Conservation (phyloP, 2,329 filamentous ascomycete species). For the Colletotrichum gigasporum region DNA sequence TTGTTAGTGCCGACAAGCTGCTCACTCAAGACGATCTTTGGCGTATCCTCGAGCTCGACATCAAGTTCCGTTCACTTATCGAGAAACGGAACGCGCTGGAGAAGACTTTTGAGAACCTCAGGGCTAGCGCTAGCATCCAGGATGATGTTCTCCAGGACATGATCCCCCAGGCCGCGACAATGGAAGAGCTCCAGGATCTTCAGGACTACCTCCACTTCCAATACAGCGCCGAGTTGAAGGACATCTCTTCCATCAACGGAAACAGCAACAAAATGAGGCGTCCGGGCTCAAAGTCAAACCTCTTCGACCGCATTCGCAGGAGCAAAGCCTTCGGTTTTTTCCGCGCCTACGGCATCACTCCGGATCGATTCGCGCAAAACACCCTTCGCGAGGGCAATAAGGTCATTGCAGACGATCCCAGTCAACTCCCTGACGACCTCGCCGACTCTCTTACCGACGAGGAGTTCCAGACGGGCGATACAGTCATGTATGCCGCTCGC, state of each 20-base stretch:
- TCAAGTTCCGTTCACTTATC: conserved; percentile 92
- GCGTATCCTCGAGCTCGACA: conserved; percentile 93
- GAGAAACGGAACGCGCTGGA: conserved; percentile 91
- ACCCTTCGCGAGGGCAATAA: conserved; percentile 81
- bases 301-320: conserved; percentile 86
- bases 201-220: conserved; percentile 98
- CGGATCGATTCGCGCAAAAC: conserved; percentile 89
- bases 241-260: conserved; percentile 72
- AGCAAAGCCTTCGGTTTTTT: conserved; percentile 85
- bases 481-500: conserved; percentile 82
- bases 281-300: conserved; percentile 81
- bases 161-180: conserved; percentile 80
- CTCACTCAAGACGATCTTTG: conserved; percentile 93
- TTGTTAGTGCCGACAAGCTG: conserved; percentile 84
- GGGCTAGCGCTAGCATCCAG: conserved; percentile 65
- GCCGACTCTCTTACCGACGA: conserved; percentile 81
- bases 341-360: conserved; percentile 87
- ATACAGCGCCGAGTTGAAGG: conserved; percentile 85
- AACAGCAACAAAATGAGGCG: conserved; percentile 77
- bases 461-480: conserved; percentile 78
- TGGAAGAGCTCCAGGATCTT: conserved; percentile 95
- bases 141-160: conserved; percentile 85
- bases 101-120: conserved; percentile 79
- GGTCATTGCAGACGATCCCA: conserved; percentile 85
- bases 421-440: conserved; percentile 82